phyloP scores from a whole-genome alignment of 495 filamentous ascomycete species.

The Neurospora sp. region DNA sequence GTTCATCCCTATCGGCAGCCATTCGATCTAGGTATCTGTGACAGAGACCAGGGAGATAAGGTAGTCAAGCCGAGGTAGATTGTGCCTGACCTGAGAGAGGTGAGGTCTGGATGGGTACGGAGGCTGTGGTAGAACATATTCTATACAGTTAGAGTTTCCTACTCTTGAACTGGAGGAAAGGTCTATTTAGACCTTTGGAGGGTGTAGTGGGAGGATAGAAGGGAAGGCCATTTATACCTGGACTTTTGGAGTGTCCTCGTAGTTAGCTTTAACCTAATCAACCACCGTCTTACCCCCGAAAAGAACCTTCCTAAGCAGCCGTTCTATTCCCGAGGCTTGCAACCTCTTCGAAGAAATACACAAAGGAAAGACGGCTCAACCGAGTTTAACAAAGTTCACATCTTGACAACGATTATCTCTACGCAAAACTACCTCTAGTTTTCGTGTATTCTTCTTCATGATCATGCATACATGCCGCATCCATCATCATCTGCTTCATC shows the following conservation, averaged over 20 bases:
- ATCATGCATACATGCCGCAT: not conserved
- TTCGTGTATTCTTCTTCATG: not conserved
- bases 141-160: not conserved
- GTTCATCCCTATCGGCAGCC: conserved; percentile 40
- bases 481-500: not conserved
- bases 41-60: not conserved
- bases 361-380: not conserved
- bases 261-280: not conserved
- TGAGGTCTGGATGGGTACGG: not conserved
- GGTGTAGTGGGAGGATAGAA: not conserved
- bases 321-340: not conserved
- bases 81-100: not conserved
- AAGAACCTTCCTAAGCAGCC: not conserved
- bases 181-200: not conserved
- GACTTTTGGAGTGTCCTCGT: not conserved
- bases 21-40: not conserved
- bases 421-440: not conserved
- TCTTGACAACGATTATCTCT: not conserved
- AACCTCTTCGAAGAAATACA: not conserved
- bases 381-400: not conserved
- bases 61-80: not conserved
- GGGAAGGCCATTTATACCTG: not conserved
- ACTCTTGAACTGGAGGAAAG: not conserved
- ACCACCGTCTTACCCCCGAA: not conserved
- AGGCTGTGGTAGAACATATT: not conserved